Conservation (phyloP, 2,329 filamentous ascomycete species). For the Sclerotinia glacialis region DNA sequence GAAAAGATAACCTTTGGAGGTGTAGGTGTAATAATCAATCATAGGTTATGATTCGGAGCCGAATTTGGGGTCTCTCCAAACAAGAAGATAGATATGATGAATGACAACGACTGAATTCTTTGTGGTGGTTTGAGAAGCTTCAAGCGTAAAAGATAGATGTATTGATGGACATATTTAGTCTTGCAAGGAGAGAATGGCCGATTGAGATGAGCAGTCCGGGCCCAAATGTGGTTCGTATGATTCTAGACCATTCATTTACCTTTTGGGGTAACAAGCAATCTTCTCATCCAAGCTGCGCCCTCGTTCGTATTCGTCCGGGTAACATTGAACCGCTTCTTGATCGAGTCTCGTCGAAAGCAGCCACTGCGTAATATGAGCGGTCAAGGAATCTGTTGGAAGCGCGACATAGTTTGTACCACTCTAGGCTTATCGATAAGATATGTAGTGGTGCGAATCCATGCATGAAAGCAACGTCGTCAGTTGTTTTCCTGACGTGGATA, state of each 20-base stretch:
- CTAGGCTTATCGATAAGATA: conserved; percentile 22
- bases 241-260: conserved; percentile 16
- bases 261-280: background rate
- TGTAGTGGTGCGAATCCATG: conserved; percentile 14
- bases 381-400: conserved; percentile 3
- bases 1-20: background rate
- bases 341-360: background rate
- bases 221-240: conserved; percentile 7
- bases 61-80: background rate
- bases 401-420: background rate
- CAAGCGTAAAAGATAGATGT: background rate
- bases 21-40: background rate
- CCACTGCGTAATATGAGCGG: conserved; percentile 14
- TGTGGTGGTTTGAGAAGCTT: background rate
- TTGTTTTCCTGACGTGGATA: conserved; percentile 15
- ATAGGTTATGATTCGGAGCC: background rate
- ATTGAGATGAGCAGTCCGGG: conserved; percentile 4
- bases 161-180: conserved; percentile 1
- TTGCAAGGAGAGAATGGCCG: conserved; percentile 7
- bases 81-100: background rate
- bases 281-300: background rate
- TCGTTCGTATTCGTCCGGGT: background rate
- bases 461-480: background rate
- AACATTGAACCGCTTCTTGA: background rate
- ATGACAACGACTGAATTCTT: background rate